Conservation (phyloP, 768 basidiomycete genomes). For the Hygrocybe coccinea region DNA sequence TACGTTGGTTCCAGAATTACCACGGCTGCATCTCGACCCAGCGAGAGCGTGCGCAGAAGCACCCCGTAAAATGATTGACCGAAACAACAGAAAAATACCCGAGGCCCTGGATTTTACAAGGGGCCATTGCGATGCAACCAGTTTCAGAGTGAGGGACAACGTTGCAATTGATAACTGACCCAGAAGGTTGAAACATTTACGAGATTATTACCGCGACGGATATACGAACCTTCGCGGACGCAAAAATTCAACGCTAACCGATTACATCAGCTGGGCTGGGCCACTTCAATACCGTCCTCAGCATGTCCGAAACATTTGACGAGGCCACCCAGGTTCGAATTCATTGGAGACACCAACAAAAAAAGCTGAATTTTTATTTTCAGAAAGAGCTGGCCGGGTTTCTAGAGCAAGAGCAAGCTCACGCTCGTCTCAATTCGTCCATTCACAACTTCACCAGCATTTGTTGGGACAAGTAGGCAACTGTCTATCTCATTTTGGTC, state of each 20-base stretch:
- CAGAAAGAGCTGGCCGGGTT: slow-evolving; percentile 82
- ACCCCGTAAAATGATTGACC: background rate
- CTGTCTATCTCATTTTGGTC: background rate
- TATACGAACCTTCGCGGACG: slow-evolving; percentile 5
- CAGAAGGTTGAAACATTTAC: background rate
- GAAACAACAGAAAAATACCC: too few relatives aligned
- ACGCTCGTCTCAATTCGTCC: slow-evolving; percentile 54
- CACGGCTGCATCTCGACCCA: too few relatives aligned
- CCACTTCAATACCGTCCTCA: background rate
- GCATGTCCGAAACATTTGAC: slow-evolving; percentile 63
- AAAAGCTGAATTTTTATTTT: slow-evolving; percentile 2
- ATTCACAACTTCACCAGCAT: slow-evolving; percentile 77
- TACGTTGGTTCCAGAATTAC: background rate
- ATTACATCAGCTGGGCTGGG: too few relatives aligned
- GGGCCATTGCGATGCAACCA: too few relatives aligned
- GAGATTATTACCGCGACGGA: background rate
- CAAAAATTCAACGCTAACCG: background rate
- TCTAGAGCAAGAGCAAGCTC: slow-evolving; percentile 74
- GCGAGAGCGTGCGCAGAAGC: background rate
- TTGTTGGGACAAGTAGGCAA: slow-evolving; percentile 90
- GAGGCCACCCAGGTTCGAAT: slow-evolving; percentile 64
- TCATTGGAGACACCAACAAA: background rate
- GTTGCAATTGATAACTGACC: background rate
- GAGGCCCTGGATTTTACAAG: too few relatives aligned
- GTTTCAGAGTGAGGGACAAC: background rate